These are phyloP conservation scores for Teunomyces stri DNA, from an alignment of 805 yeast genomes.

Conservation along the genomic window DNA sequence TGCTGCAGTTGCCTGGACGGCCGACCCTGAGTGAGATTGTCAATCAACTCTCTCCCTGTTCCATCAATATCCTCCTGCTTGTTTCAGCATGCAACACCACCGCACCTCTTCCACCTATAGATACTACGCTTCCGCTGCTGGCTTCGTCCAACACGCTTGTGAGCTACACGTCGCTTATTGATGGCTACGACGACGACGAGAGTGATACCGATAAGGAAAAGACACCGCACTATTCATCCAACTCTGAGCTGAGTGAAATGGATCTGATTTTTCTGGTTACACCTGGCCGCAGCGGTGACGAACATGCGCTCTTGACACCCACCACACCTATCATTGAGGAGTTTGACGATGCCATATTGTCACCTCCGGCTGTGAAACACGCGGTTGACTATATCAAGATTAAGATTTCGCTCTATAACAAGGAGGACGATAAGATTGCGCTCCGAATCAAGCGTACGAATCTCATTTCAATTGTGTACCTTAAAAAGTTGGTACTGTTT, in stretches of 20 bases:
- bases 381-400: slow-evolving; percentile 20
- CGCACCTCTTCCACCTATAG: slow-evolving; percentile 14
- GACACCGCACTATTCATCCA: slow-evolving; percentile 7
- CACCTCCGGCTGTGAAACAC: neutral
- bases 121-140: slow-evolving; percentile 5
- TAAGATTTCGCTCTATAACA: slow-evolving; percentile 24
- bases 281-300: slow-evolving; percentile 3
- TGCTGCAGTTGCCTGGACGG: neutral
- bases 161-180: slow-evolving; percentile 29
- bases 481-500: slow-evolving; percentile 26
- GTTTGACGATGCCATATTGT: slow-evolving; percentile 5
- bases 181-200: slow-evolving; percentile 26
- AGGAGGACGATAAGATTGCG: slow-evolving; percentile 29
- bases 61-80: slow-evolving; percentile 14
- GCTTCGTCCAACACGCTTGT: slow-evolving; percentile 16
- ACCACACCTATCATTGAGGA: slow-evolving; percentile 15
- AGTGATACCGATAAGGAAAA: slow-evolving; percentile 11
- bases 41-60: slow-evolving; percentile 5
- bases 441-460: slow-evolving; percentile 21
- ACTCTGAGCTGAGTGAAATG: slow-evolving; percentile 10
- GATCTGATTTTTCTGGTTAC: slow-evolving; percentile 12
- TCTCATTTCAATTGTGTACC: slow-evolving; percentile 21
- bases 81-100: slow-evolving; percentile 13
- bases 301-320: slow-evolving; percentile 8
- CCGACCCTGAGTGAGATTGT: neutral